Evolutionary conservation across 495 filamentous ascomycete species (phyloP), one percentile per base, ranked within the genome.

Genomic region (Clohesyomyces aquaticus): DNA sequence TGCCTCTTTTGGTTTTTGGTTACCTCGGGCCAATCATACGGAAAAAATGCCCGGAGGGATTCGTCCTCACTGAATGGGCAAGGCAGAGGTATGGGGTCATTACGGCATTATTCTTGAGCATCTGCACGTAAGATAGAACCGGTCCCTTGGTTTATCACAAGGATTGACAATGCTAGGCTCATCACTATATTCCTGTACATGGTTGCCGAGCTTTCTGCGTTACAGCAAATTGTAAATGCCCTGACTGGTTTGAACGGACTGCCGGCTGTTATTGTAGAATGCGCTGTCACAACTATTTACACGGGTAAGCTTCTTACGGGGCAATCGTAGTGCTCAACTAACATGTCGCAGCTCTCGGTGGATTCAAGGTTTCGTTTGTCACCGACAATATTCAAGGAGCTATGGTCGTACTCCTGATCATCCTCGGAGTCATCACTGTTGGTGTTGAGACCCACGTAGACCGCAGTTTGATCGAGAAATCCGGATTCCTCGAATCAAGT

Each of bases 61-160:
- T 91, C 59, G 87, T 91, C 50, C 76, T 91, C 49, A 91, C 88
- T 0, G 89, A 91, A 76, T 91, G 88, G 89, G 87, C 87, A 27
- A 78, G 87, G 29, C 86, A 90, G 73, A 78, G 89, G 56, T 91
- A 88, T 74, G 88, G 88, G 0, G 49, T 78, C 2, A 68, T 85
- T 32, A 78, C 88, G 9, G 84, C 85, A 2, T 71, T 90, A 6
- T 91, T 86, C 65, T 75, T 91, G 26, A 88, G 87, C 68, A 80
- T 87, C 68, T 86, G 60, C 82, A 68, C 69, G 73, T 60, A 38
- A 43, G 60, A 23, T 38, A 38, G 6, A 38, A 6, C n/a, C n/a
- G 6, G 32, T 38, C 32, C 32, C 32, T 6, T 6, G 14, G 6
- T 38, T 14, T 38, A 6, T 38, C 50, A 3, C 25, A 22, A 12